These are phyloP conservation scores for Coniochaeta ligniaria DNA, from an alignment of 2,329 filamentous ascomycete genomes.

Conservation along the genomic window DNA sequence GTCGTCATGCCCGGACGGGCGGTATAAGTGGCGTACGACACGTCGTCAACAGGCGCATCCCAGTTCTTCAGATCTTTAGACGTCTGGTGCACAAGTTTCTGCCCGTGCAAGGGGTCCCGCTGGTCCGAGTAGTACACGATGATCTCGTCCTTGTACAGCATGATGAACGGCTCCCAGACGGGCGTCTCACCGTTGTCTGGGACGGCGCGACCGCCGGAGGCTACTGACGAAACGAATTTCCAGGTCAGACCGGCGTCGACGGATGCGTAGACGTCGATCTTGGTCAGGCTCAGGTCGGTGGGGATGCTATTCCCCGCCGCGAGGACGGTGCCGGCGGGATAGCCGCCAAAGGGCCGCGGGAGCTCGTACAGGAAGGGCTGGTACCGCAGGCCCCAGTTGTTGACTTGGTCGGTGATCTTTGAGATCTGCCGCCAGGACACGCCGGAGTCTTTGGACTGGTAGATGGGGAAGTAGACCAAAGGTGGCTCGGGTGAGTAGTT, in stretches of 20 bases:
- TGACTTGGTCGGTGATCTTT: slow-evolving; percentile 54
- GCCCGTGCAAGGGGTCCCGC: slow-evolving; percentile 55
- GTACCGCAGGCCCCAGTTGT: slow-evolving; percentile 60
- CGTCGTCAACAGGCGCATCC: slow-evolving; percentile 54
- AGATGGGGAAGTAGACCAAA: slow-evolving; percentile 47
- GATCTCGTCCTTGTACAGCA: slow-evolving; percentile 49
- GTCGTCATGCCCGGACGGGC: slow-evolving; percentile 61
- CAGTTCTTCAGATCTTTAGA: slow-evolving; percentile 54
- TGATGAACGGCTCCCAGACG: slow-evolving; percentile 67
- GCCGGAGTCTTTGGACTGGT: slow-evolving; percentile 44
- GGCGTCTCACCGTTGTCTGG: slow-evolving; percentile 60
- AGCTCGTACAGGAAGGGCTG: slow-evolving; percentile 64
- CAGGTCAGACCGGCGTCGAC: slow-evolving; percentile 54
- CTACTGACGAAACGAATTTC: slow-evolving; percentile 61
- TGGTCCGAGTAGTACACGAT: slow-evolving; percentile 69
- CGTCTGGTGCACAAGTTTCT: slow-evolving; percentile 61
- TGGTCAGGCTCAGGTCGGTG: slow-evolving; percentile 50
- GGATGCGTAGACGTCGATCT: slow-evolving; percentile 64
- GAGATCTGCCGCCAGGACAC: slow-evolving; percentile 57
- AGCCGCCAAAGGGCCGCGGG: slow-evolving; percentile 48
- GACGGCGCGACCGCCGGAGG: slow-evolving; percentile 52
- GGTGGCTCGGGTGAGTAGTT: slow-evolving; percentile 51
- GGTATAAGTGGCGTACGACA: slow-evolving; percentile 53
- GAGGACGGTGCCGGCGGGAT: slow-evolving; percentile 55
- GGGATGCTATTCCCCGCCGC: slow-evolving; percentile 51